Percentiles rank a stretch among this genome's conserved stretches.
Conservation (phyloP, 805 yeast species). For the Nakazawaea siamensis region DNA sequence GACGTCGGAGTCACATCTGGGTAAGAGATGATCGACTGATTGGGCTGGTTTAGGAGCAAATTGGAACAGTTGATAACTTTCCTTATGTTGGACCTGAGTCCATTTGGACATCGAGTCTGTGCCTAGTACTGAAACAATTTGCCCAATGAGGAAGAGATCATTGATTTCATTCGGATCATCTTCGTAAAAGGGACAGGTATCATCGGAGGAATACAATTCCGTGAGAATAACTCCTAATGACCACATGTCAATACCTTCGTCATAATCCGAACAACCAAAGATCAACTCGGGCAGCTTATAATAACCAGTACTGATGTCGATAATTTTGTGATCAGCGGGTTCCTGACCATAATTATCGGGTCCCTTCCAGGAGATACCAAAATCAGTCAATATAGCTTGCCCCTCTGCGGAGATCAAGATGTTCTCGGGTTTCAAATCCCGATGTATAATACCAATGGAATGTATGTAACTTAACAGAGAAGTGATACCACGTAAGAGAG, state of each 20-base stretch:
- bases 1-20: too few species aligned
- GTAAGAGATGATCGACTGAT: too few species aligned
- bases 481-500: too few species aligned
- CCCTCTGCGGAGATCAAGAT: conserved; percentile 21
- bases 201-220: conserved; percentile 34
- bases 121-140: conserved; percentile 52
- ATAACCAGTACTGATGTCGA: conserved; percentile 59
- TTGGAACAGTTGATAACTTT: conserved; percentile 25
- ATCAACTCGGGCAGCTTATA: conserved; percentile 73
- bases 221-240: conserved; percentile 55
- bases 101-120: conserved; percentile 42
- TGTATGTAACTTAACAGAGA: too few species aligned
- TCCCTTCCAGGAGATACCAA: conserved; percentile 28
- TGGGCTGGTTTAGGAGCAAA: too few species aligned
- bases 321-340: conserved; percentile 29
- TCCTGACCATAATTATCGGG: conserved; percentile 67
- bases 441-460: conserved; percentile 51
- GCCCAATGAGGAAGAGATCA: conserved; percentile 52
- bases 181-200: conserved; percentile 26
- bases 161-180: conserved; percentile 30
- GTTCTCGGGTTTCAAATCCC: conserved; percentile 79
- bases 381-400: conserved; percentile 29
- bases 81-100: conserved; percentile 33
- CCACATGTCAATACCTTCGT: conserved; percentile 62
- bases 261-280: conserved; percentile 49